A percentile compares a stretch with the other conserved stretches of the same genome.
Conservation (phyloP, 257 asterid species). For the Mitragyna speciosa region DNA sequence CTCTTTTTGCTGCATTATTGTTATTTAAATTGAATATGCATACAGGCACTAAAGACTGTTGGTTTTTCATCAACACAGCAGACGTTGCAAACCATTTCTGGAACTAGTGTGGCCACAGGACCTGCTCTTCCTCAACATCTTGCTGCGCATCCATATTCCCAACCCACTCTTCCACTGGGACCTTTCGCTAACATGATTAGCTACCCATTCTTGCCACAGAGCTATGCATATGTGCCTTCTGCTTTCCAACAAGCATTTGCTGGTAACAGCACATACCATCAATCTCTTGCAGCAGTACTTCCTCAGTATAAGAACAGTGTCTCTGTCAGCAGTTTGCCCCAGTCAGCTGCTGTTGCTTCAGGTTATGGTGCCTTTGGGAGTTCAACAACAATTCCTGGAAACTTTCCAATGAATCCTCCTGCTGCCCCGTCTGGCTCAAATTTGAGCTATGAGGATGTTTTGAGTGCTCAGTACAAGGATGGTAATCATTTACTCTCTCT, state of each 20-base stretch:
- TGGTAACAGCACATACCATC: slow-evolving; percentile 62
- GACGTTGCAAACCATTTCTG: slow-evolving; percentile 48
- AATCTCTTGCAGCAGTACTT: slow-evolving; percentile 64
- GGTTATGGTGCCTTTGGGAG: slow-evolving; percentile 66
- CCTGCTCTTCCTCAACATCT: slow-evolving; percentile 74
- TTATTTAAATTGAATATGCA: slow-evolving; percentile 15
- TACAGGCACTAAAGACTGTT: slow-evolving; percentile 60
- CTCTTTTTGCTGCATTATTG: not conserved
- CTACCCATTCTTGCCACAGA: slow-evolving; percentile 70
- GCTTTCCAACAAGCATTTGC: slow-evolving; percentile 73
- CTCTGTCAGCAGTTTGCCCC: slow-evolving; percentile 68
- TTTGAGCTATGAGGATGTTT: slow-evolving; percentile 59
- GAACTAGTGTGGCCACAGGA: slow-evolving; percentile 58
- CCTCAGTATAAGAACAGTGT: slow-evolving; percentile 63
- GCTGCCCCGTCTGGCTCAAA: slow-evolving; percentile 58
- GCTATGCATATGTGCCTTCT: slow-evolving; percentile 70
- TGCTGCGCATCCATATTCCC: slow-evolving; percentile 70
- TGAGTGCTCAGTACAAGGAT: slow-evolving; percentile 80
- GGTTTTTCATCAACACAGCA: slow-evolving; percentile 59
- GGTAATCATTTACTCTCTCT: slow-evolving; percentile 57
- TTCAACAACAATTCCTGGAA: slow-evolving; percentile 54
- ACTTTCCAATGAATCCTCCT: slow-evolving; percentile 61
- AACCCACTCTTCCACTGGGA: slow-evolving; percentile 59
- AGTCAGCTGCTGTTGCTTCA: slow-evolving; percentile 69
- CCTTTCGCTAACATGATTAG: slow-evolving; percentile 67